phyloP scores from a whole-genome alignment of 495 filamentous ascomycete species.

The Neurospora sp. region DNA sequence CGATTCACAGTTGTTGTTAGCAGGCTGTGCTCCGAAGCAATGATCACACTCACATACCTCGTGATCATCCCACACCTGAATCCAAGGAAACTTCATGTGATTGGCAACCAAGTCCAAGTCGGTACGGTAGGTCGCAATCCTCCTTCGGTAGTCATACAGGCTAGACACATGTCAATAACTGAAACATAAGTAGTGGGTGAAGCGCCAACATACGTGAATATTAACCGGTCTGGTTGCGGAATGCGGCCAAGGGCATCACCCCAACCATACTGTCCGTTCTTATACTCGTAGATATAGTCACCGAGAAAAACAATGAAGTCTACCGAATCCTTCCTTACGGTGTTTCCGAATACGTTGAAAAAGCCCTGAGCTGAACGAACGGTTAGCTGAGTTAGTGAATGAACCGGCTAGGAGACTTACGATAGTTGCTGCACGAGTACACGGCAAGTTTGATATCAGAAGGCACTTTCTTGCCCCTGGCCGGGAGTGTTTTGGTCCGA shows the following conservation, averaged over 20 bases:
- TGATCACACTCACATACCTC: constrained; percentile 10
- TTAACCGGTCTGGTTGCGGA: constrained; percentile 43
- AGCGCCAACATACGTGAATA: constrained; percentile 29
- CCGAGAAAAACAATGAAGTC: constrained; percentile 58
- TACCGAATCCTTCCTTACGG: constrained; percentile 54
- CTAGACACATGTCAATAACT: constrained; percentile 21
- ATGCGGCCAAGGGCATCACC: constrained; percentile 40
- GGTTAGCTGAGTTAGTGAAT: not conserved
- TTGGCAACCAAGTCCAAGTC: constrained; percentile 50
- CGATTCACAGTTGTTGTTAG: constrained; percentile 1
- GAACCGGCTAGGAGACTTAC: constrained; percentile 19
- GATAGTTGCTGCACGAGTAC: constrained; percentile 49
- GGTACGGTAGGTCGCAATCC: constrained; percentile 49
- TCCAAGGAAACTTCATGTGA: constrained; percentile 54
- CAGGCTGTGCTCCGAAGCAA: not conserved
- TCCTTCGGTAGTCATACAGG: constrained; percentile 51
- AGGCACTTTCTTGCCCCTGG: constrained; percentile 25
- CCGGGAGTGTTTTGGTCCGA: constrained; percentile 45
- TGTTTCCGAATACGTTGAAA: constrained; percentile 57
- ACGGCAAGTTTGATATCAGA: constrained; percentile 40
- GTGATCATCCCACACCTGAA: constrained; percentile 63
- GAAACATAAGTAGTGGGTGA: constrained; percentile 18
- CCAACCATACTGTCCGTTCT: constrained; percentile 47
- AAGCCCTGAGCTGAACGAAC: constrained; percentile 30
- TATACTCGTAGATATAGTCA: constrained; percentile 62